These are phyloP conservation scores for Hypocreales sp. DNA, from an alignment of 2,329 filamentous ascomycete species.

Conservation along the genomic window DNA sequence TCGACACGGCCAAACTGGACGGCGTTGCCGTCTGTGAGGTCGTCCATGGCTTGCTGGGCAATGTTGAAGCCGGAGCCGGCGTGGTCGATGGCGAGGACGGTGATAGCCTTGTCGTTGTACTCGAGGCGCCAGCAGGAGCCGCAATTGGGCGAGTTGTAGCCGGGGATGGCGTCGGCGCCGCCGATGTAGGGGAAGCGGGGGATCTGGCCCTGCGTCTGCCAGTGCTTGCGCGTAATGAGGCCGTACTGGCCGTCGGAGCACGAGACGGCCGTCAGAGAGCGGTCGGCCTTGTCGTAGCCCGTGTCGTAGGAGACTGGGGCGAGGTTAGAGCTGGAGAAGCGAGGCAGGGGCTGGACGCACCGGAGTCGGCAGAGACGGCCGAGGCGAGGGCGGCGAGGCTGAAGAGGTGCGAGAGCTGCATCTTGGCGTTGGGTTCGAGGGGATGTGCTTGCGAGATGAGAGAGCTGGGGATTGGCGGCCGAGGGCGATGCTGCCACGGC, in stretches of 20 bases:
- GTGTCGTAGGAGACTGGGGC: conserved; percentile 52
- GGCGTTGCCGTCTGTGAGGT: conserved; percentile 35
- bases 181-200: conserved; percentile 39
- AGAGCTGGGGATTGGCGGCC: too few species aligned
- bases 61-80: conserved; percentile 37
- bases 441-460: too few species aligned
- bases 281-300: conserved; percentile 47
- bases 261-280: conserved; percentile 39
- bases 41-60: conserved; percentile 38
- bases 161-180: conserved; percentile 31
- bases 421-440: too few species aligned
- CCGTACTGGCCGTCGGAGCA: conserved; percentile 57
- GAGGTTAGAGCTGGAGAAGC: too few species aligned
- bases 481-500: too few species aligned
- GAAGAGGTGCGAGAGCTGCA: conserved; percentile 27
- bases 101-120: conserved; percentile 34
- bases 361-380: conserved; percentile 19
- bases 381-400: conserved; percentile 21
- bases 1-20: conserved; percentile 34
- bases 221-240: conserved; percentile 45
- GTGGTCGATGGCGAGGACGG: conserved; percentile 40
- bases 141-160: conserved; percentile 42
- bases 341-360: conserved; percentile 7
- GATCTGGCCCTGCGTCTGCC: conserved; percentile 36
- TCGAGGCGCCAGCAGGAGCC: conserved; percentile 42